A percentile compares a stretch with the other conserved stretches of the same genome.
phyloP scores from a whole-genome alignment of 371 early-diverging fungal genomes.

The Chytridium lagenaria region DNA sequence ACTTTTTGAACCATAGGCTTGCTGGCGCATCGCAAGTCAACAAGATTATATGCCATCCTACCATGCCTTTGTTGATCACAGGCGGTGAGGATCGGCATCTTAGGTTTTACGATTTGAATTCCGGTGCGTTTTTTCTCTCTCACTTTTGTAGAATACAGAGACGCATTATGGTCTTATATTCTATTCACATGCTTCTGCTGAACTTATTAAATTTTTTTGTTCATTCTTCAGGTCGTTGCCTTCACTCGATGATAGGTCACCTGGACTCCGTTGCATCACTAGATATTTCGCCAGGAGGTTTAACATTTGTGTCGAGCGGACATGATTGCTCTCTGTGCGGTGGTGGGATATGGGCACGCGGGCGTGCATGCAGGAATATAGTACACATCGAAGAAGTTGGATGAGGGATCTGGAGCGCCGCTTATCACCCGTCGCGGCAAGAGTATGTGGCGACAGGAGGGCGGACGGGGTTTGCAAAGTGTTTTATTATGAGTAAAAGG shows the following conservation, averaged over 20 bases:
- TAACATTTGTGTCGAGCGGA: slow-evolving; percentile 71
- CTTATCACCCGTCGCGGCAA: slow-evolving; percentile 68
- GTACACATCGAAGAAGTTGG: slow-evolving; percentile 76
- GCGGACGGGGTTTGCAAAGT: slow-evolving; percentile 63
- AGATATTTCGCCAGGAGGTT: slow-evolving; percentile 72
- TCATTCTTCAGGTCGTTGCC: slow-evolving; percentile 60
- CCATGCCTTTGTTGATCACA: slow-evolving; percentile 71
- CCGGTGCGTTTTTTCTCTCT: slow-evolving; percentile 53
- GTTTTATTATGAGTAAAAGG: slow-evolving; percentile 21
- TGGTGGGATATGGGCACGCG: slow-evolving; percentile 78
- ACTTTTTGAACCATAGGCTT: too few relatives aligned
- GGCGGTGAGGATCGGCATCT: slow-evolving; percentile 83
- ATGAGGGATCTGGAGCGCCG: slow-evolving; percentile 74
- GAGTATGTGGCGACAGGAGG: slow-evolving; percentile 75
- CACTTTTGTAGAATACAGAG: too few relatives aligned
- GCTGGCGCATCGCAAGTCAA: too few relatives aligned
- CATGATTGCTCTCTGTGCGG: slow-evolving; percentile 83
- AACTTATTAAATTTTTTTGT: neutral
- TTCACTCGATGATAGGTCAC: slow-evolving; percentile 71
- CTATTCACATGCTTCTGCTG: too few relatives aligned
- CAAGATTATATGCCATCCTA: slow-evolving; percentile 75
- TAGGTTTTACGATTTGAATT: slow-evolving; percentile 76
- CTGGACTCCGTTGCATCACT: slow-evolving; percentile 72
- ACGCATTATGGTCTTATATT: too few relatives aligned
- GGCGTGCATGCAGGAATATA: slow-evolving; percentile 77